Base-by-base conservation (phyloP, 2,329 filamentous ascomycete genomes). In the Fusarium sterilihyphosum region DNA sequence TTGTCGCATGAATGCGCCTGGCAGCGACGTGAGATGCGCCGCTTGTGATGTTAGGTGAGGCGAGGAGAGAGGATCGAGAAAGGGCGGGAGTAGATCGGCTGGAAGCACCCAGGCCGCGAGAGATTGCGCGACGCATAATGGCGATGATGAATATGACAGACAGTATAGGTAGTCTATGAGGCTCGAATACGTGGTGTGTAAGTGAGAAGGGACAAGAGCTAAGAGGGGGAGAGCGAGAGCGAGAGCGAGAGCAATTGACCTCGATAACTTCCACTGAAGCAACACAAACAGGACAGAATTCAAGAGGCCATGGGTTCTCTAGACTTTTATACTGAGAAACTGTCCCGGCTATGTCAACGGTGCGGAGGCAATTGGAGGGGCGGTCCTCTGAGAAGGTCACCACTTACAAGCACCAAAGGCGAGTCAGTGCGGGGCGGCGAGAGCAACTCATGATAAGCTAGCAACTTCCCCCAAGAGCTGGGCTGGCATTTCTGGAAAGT, bases 1-100 rank as follows among this genome's bases (percentile, higher is more conserved):
- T 86, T 38, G 89, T 90, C 74, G 87, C 88, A 77, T 90, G 88
- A 74, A 92, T 82, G 79, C 89, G 85, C 78, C 89, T 84, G 60
- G 84, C 82, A 67, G 88, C 86, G 57, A 83, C 73, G 53, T 82
- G 75, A 41, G 83, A 81, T n/a, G 74, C 65, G 52, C 77, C 79
- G 66, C 75, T 78, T 58, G 82, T 73, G 77, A 85, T 83, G 77
- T 80, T 84, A 71, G 76, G 75, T 52, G 83, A 80, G 31, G 82
- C 70, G 77, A 73, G 77, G 76, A 74, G 79, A 77, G 78, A 81
- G 78, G 77, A 70, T 68, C 74, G 66, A 77, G 75, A 71, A 75
- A 68, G 44, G 72, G 78, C 61, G 74, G 67, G 46, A 78, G 76
- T 72, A 74, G 79, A 62, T 63, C 80, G 79, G 76, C 82, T 80